Percentiles rank a stretch among this genome's conserved stretches.
These are phyloP conservation scores for Inosperma sp. DNA, from an alignment of 768 basidiomycete species.

Conservation along the genomic window DNA sequence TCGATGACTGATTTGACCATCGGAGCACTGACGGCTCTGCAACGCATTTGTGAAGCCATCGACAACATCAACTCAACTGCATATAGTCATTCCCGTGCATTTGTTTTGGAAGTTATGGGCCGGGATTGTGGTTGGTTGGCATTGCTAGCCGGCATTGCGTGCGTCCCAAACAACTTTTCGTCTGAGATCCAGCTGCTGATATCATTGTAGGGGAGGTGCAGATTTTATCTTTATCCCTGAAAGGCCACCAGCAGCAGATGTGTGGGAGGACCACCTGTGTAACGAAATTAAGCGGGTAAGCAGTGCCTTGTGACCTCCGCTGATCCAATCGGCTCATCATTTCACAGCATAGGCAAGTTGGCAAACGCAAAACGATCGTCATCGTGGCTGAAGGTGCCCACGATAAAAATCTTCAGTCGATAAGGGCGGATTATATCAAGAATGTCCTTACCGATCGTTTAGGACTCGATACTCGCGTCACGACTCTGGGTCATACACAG, in stretches of 20 bases:
- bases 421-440: constrained; percentile 87
- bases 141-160: constrained; percentile 88
- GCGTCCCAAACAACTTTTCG: constrained; percentile 21
- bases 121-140: constrained; percentile 99
- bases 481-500: constrained; percentile 95
- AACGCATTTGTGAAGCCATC: constrained; percentile 95
- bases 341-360: constrained; percentile 76
- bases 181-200: background rate
- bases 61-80: constrained; percentile 99
- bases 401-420: constrained; percentile 85
- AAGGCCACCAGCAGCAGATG: constrained; percentile 66
- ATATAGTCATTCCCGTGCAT: constrained; percentile 91
- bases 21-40: constrained; percentile 91
- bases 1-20: constrained; percentile 96
- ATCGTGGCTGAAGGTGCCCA: constrained; percentile 97
- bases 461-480: constrained; percentile 92
- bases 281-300: constrained; percentile 71
- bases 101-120: constrained; percentile 99
- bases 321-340: background rate
- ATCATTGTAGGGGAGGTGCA: constrained; percentile 64
- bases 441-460: constrained; percentile 80
- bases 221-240: constrained; percentile 99
- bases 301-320: constrained; percentile 11
- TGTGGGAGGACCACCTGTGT: constrained; percentile 95
- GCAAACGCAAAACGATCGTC: constrained; percentile 97